Evolutionary conservation across 169 alveolate genomes (phyloP), one percentile per base, ranked within the genome.

Genomic region (Plasmodium adleri): DNA sequence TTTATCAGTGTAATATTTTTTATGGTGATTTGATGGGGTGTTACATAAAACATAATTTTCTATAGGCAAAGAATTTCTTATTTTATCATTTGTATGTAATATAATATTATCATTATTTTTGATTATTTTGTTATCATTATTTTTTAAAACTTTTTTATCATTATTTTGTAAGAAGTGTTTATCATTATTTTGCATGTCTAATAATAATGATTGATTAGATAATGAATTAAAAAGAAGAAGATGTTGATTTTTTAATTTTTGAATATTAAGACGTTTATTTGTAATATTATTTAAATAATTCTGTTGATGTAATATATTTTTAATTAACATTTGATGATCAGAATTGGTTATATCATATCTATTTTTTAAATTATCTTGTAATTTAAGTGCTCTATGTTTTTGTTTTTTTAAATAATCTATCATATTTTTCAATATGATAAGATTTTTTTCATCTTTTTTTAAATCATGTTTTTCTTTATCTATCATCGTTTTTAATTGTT

Each of bases 281-380:
- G 73, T 58, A 68, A 83, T 83, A 5, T 39, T 71, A 32, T 83
- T 83, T 39, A 83, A 45, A 58, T 83, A 58, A 83, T 83, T 83
- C 62, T 83, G 91, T 83, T 83, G 83, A 26, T 83, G 86, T 0
- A 83, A 5, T 17, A 83, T 59, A 68, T 83, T 83, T 32, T 68
- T 83, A 4, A 83, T 58, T 58, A 83, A 17, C 74, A 83, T 43
- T 9, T 83, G 91, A 13, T 83, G 85, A 22, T 83, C 91, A 0
- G 91, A 54, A 43, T 83, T 83, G 0, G 91, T 83, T 17, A 67
- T 50, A 63, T 83, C 91, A 58, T 70, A 83, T 83, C 91, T 67
- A 49, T 59, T 70, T 83, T 83, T 83, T 71, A 83, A 26, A 71
- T 47, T 63, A 12, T 83, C 85, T 49, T 83, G 72, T 68, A 83